Evolutionary conservation across 176 grass and related monocot genomes (phyloP), one percentile per base, ranked within the genome.

Genomic region (Raddia guianensis): DNA sequence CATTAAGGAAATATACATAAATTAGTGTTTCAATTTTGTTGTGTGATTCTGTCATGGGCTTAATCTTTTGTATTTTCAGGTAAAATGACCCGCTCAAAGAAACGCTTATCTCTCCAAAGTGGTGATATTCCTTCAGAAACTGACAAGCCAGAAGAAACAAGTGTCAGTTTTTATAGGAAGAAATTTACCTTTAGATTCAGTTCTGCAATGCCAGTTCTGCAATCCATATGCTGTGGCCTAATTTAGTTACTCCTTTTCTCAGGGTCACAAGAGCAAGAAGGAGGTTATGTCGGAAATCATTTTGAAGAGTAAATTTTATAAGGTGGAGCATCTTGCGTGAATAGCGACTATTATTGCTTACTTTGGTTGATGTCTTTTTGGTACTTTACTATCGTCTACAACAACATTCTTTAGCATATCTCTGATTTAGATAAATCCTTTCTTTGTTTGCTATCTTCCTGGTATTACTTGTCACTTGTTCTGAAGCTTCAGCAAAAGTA

Each of bases 241-340:
- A 85, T 78, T 49, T 81, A 49, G 34, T 70, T 65, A 37, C 56
- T 18, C 34, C 77, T 89, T 70, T 82, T 85, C 47, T 37, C 88
- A 98, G 95, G 77, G 54, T 63, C 84, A 85, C 79, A 98, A 95
- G 83, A 85, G 88, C 79, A 98, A 98, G 86, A 98, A 98, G 86
- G 92, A 98, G 85, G 95, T 98, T 81, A 98, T 98, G 95, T 49
- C 64, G 66, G 95, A 98, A 86, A 89, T 98, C 68, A 98, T 98
- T 83, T 80, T 83, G 71, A 95, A 98, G 82, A 98, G 95, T 86
- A 98, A 98, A 95, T 98, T 85, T 87, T 98, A 89, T 87, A 95
- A 98, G 95, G 92, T 95, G 19, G 65, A 83, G 50, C 19, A 40
- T 76, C 21, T 18, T 57, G 12, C 63, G 20, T 46, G 56, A 33